Base-by-base conservation (phyloP, 148 eudicot species). In the Dysphania ambrosioides region DNA sequence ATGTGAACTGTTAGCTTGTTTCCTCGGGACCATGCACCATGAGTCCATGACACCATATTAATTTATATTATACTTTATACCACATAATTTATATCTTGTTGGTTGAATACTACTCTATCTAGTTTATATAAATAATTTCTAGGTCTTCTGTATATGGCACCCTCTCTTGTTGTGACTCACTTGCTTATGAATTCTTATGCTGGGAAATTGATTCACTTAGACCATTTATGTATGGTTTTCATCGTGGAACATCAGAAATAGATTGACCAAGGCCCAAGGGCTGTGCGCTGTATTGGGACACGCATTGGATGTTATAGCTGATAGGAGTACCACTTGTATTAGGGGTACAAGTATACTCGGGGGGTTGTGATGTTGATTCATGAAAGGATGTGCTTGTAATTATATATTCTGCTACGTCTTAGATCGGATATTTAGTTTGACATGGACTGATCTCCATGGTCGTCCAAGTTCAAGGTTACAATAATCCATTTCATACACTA, bases 1-100 rank as follows among this genome's bases (percentile, higher is more conserved):
- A 78, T 72, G n/a, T 71, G 56, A 71, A 77, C 75, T 70, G 36
- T 60, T 61, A 19, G 29, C 49, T 77, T 77, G 79, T 77, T 71
- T 70, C 70, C 74, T 77, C 34, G 34, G 44, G 61, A 60, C 55
- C 60, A 29, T 60, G 74, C 74, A 72, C 38, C 12, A 30, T 35
- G 47, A 34, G 1, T 19, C 27, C 15, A 41, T 5, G n/a, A n/a
- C 74, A 72, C 38, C 12, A 30, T 35, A 58, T 24, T 26, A 4
- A 30, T 44, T 13, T 32, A 42, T 23, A 32, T 70, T 69, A 15
- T 35, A 21, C 24, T 24, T 70, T 69, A 15, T 35, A 21, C 24
- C 15, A 11, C 53, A 23, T 19, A 47, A 7, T n/a, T 36, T 35
- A 21, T 21, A 21, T 35, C 27, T 65, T 34, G 27, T 65, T 35